These are phyloP conservation scores for Chrysoporthe puriensis DNA, from an alignment of 2,329 filamentous ascomycete genomes.

Conservation along the genomic window DNA sequence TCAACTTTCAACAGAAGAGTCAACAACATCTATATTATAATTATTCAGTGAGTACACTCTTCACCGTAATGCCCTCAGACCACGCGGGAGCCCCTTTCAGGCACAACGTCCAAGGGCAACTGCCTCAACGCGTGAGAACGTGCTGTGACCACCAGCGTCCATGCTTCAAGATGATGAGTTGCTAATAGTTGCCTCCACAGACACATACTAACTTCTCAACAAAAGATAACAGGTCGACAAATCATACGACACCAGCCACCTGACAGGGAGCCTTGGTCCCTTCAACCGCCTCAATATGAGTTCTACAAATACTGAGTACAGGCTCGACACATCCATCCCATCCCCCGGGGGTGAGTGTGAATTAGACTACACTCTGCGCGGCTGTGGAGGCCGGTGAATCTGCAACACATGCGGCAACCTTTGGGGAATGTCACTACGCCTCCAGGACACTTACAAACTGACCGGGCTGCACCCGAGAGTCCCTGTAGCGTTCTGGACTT, in stretches of 20 bases:
- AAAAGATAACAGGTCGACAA: neutral
- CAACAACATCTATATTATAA: neutral
- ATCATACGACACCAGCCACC: neutral
- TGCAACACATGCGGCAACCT: neutral
- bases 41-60: neutral
- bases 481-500: slow-evolving; percentile 11
- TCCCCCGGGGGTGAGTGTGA: neutral
- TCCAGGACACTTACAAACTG: neutral
- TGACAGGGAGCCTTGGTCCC: neutral
- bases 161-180: no score
- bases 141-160: neutral
- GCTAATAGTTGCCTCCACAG: neutral
- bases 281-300: neutral
- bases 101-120: neutral
- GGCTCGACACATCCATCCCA: slow-evolving; percentile 5
- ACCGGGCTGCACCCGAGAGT: slow-evolving; percentile 11
- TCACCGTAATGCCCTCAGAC: neutral
- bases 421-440: neutral
- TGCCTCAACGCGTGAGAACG: neutral
- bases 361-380: neutral
- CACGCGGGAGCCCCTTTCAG: neutral
- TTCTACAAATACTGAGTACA: slow-evolving; percentile 10
- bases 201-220: neutral
- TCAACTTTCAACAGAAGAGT: neutral
- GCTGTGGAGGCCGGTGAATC: neutral